phyloP scores from a whole-genome alignment of 225 moss, liverwort and hornwort species.

The Thuidium tamariscinum region DNA sequence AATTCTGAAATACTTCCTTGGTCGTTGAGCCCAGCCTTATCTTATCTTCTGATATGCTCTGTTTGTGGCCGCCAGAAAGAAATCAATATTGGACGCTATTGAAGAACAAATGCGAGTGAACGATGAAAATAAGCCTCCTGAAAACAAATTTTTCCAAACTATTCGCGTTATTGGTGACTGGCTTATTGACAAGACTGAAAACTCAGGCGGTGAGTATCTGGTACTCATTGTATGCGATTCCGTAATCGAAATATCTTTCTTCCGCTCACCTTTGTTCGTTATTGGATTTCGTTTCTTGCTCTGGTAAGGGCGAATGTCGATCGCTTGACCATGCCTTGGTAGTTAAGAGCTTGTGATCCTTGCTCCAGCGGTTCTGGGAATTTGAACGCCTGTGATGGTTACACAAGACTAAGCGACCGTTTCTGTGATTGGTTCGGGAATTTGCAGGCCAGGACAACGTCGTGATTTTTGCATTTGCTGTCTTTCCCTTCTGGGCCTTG shows the following conservation, averaged over 20 bases:
- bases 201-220: constrained; percentile 25
- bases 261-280: not conserved
- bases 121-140: constrained; percentile 14
- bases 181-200: constrained; percentile 44
- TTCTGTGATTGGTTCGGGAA: not conserved
- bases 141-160: constrained; percentile 2
- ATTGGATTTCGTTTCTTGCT: not conserved
- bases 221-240: not conserved
- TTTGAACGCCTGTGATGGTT: not conserved
- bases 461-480: constrained; percentile 16
- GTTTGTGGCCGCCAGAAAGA: constrained; percentile 4
- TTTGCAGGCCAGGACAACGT: constrained; percentile 43
- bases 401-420: not conserved
- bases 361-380: not conserved
- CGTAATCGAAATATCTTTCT: not conserved
- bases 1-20: not conserved
- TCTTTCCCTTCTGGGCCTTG: constrained; percentile 28
- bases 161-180: constrained; percentile 23
- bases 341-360: not conserved
- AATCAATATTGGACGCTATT: constrained; percentile 21
- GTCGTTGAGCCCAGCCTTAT: not conserved
- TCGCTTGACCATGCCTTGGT: not conserved
- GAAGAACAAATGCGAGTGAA: constrained; percentile 27
- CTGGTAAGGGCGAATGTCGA: not conserved
- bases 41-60: not conserved